These are phyloP conservation scores for Funneliformis mosseae DNA, from an alignment of 192 early-diverging fungal species.

Conservation along the genomic window DNA sequence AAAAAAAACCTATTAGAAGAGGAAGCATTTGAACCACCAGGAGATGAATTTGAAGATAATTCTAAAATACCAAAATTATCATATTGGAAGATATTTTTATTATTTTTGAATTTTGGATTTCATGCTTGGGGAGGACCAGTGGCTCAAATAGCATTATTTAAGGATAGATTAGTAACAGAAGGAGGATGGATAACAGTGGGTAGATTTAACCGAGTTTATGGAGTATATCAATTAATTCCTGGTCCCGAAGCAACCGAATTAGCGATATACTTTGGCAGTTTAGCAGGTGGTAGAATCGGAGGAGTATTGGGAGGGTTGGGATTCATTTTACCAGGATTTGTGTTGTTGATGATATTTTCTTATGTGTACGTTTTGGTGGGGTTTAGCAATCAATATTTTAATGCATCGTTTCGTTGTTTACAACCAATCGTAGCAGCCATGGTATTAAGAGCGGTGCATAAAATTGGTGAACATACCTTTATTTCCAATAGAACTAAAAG, in stretches of 20 bases:
- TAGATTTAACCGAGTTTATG: constrained; percentile 55
- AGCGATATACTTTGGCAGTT: constrained; percentile 55
- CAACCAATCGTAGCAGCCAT: constrained; percentile 61
- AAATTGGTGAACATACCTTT: constrained; percentile 52
- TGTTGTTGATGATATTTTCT: constrained; percentile 45
- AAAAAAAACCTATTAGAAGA: not conserved
- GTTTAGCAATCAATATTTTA: constrained; percentile 52
- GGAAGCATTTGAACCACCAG: not conserved
- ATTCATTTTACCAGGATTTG: constrained; percentile 55
- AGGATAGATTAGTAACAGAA: constrained; percentile 51
- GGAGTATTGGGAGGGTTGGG: constrained; percentile 53
- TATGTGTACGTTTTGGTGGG: constrained; percentile 50
- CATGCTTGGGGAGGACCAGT: constrained; percentile 59
- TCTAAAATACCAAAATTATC: constrained; percentile 44
- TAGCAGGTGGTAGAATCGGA: constrained; percentile 48
- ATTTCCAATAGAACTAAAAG: constrained; percentile 46
- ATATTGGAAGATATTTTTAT: constrained; percentile 42
- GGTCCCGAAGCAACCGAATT: constrained; percentile 62
- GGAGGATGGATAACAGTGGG: constrained; percentile 50
- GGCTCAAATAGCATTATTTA: constrained; percentile 54
- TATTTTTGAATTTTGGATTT: constrained; percentile 51
- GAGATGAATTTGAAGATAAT: constrained; percentile 43
- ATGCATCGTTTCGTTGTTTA: constrained; percentile 52
- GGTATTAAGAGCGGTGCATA: constrained; percentile 50
- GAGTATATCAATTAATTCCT: constrained; percentile 60